Percentiles rank a stretch among this genome's conserved stretches.
phyloP scores from a whole-genome alignment of 257 asterid genomes.

The Salvia hispanica region DNA sequence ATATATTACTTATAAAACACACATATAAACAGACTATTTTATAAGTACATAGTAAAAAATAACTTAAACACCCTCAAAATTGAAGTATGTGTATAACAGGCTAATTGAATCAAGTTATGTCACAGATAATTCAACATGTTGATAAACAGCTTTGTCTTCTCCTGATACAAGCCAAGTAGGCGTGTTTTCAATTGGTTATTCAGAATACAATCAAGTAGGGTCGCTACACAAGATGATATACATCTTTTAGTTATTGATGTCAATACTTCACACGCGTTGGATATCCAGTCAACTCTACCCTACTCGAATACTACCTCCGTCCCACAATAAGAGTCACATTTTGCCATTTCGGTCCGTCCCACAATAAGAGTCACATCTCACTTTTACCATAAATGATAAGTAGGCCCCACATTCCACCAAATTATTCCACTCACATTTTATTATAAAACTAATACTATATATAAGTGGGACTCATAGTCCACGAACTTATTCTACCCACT shows the following conservation, averaged over 20 bases:
- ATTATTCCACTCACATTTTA: too few relatives aligned
- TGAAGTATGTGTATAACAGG: conserved; percentile 23
- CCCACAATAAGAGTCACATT: too few relatives aligned
- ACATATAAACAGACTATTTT: background rate
- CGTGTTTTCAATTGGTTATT: background rate
- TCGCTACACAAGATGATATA: background rate
- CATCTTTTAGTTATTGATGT: conserved; percentile 1
- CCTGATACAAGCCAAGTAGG: conserved; percentile 5
- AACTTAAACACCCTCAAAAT: conserved; percentile 10
- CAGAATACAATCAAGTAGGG: conserved; percentile 1
- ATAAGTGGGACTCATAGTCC: too few relatives aligned
- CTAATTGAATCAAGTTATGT: background rate
- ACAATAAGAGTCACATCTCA: too few relatives aligned
- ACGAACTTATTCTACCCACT: too few relatives aligned
- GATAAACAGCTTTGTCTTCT: background rate
- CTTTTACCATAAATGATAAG: too few relatives aligned
- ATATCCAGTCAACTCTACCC: conserved; percentile 21
- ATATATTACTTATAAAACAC: background rate
- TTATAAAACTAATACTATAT: too few relatives aligned
- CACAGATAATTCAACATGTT: conserved; percentile 1
- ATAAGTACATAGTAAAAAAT: conserved; percentile 8
- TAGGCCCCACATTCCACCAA: too few relatives aligned
- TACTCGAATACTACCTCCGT: background rate
- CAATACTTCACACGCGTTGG: background rate
- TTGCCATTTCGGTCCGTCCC: too few relatives aligned